Evolutionary conservation across 2,329 filamentous ascomycete genomes (phyloP).

Genomic region (Fusarium burgessii): DNA sequence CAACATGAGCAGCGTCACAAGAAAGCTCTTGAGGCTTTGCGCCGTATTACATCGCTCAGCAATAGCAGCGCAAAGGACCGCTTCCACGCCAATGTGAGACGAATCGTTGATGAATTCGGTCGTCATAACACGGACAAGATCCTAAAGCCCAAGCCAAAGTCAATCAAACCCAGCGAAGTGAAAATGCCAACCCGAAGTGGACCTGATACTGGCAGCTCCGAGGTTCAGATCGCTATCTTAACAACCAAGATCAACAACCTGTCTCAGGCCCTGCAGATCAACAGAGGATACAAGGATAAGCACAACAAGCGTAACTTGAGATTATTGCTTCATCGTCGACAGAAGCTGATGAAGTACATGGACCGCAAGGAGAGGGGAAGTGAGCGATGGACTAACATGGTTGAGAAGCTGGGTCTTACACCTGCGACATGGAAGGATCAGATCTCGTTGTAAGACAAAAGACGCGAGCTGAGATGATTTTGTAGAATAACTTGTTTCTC

Average conservation of each 20-base stretch:
- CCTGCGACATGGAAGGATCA: constrained; percentile 92
- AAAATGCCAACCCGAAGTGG: constrained; percentile 73
- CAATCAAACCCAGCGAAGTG: constrained; percentile 55
- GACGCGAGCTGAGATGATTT: constrained; percentile 39
- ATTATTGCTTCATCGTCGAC: constrained; percentile 86
- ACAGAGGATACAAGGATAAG: constrained; percentile 84
- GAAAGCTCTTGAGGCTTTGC: constrained; percentile 80
- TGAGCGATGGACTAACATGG: constrained; percentile 87
- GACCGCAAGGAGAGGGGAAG: constrained; percentile 91
- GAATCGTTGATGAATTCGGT: constrained; percentile 89
- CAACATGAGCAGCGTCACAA: constrained; percentile 68
- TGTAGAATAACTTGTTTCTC: constrained; percentile 59
- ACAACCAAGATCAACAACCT: constrained; percentile 92
- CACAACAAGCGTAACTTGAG: constrained; percentile 93
- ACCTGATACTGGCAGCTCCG: constrained; percentile 91
- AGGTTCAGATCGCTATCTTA: constrained; percentile 97
- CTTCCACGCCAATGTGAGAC: constrained; percentile 83
- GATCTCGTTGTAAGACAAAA: constrained; percentile 64
- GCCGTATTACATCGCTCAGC: constrained; percentile 80
- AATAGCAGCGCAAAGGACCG: constrained; percentile 84
- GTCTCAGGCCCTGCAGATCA: constrained; percentile 75
- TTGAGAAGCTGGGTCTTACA: constrained; percentile 85
- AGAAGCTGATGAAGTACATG: constrained; percentile 90
- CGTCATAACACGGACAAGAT: constrained; percentile 85
- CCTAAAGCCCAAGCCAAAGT: constrained; percentile 72